Evolutionary conservation across 2,329 filamentous ascomycete genomes (phyloP).

Genomic region (Talaromyces sp.): DNA sequence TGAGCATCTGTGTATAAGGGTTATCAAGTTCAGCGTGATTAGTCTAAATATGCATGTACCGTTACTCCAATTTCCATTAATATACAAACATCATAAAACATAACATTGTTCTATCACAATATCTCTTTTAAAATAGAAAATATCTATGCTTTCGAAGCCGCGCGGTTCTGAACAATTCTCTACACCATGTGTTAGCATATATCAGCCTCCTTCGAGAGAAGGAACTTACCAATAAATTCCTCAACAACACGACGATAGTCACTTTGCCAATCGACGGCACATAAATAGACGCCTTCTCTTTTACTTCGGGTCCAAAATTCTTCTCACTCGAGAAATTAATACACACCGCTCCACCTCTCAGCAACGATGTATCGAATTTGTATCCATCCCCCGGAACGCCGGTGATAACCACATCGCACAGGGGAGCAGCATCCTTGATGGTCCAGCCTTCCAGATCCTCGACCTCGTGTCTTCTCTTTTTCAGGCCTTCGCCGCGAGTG

Average conservation of each 20-base stretch:
- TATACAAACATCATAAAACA: constrained; percentile 10
- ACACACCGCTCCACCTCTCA: constrained; percentile 91
- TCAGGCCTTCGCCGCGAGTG: constrained; percentile 81
- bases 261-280: constrained; percentile 97
- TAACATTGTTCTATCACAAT: background rate
- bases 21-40: background rate
- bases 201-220: background rate
- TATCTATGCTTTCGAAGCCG: constrained; percentile 6
- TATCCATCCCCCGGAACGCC: constrained; percentile 84
- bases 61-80: background rate
- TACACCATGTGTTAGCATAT: background rate
- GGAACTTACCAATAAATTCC: constrained; percentile 76
- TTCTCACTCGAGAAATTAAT: constrained; percentile 97
- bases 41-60: constrained; percentile 3
- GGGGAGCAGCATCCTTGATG: constrained; percentile 74
- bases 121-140: background rate
- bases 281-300: constrained; percentile 94
- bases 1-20: background rate
- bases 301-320: constrained; percentile 87
- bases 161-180: constrained; percentile 14
- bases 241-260: constrained; percentile 84
- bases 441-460: constrained; percentile 76
- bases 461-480: constrained; percentile 81
- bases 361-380: constrained; percentile 80
- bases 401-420: constrained; percentile 91